Base-by-base conservation (phyloP, 768 basidiomycete genomes). In the Collybia sordida region DNA sequence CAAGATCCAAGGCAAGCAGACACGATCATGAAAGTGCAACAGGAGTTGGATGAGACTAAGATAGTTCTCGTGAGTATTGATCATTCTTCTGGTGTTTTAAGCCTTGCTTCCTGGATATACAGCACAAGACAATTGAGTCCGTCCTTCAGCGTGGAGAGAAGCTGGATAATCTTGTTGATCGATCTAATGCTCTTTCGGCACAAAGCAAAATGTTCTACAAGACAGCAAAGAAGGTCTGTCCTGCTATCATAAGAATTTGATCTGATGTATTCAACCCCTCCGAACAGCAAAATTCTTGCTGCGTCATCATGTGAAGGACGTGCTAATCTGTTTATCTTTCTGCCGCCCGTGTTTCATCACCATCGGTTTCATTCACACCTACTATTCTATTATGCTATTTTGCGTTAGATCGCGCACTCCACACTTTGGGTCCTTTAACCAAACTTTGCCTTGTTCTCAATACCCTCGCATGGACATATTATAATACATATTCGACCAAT, bases 91-190 rank as follows among this genome's bases (percentile, higher is more conserved):
- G 11, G 3, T 24, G 43, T 47, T n/a, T 45, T 36, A 28, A 42
- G n/a, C 15, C 37, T 40, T 27, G 25, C 38, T 47, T 43, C 12
- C n/a, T n/a, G 37, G 28, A 40, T 45, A 34, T 51, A 49, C 63
- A 98, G 95, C 97, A 98, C 78, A 98, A 98, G 78, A 99, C 97
- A 23, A 99, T 99, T 61, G 97, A 99, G 65, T 92, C 90, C 3
- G 95, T 99, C 8, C 78, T 99, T 36, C 86, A 95, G 66, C 85
- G 97, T 11, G 97, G 97, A 38, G 96, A 98, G 80, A 94, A 93
- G 72, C 78, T 99, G 39, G 94, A 98, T 68, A 92, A 92, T 66
- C 75, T 98, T 7, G 96, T 98, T 11, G 95, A 98, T 61, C 82
- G 95, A 34, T 97, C 94, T 49, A 86, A 90, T 63, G 86, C 88